Conservation (phyloP, 1,284 basidiomycete species). For the Ceratobasidium sp. region DNA sequence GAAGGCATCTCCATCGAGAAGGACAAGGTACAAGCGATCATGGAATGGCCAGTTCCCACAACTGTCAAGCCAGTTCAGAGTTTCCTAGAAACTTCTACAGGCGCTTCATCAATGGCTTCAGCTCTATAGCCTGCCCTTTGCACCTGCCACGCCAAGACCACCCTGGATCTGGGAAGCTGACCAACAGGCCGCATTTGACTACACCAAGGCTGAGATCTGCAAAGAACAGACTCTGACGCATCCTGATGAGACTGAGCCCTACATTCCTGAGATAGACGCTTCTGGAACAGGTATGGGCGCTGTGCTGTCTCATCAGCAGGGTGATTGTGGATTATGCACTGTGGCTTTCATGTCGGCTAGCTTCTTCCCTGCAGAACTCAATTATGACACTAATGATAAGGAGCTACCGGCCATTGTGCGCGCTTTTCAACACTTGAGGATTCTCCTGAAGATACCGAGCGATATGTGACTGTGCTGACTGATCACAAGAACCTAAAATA, state of each 20-base stretch:
- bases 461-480: constrained; percentile 27
- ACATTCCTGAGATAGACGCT: constrained; percentile 39
- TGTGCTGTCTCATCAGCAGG: neutral
- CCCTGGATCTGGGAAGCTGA: constrained; percentile 44
- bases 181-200: constrained; percentile 49
- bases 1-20: constrained; percentile 57
- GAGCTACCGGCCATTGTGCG: constrained; percentile 42
- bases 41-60: constrained; percentile 56
- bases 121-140: constrained; percentile 33
- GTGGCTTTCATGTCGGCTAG: constrained; percentile 26
- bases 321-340: constrained; percentile 2
- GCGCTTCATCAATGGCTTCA: constrained; percentile 27
- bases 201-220: no score
- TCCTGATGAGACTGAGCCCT: neutral
- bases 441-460: constrained; percentile 45
- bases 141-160: no score
- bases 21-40: constrained; percentile 56
- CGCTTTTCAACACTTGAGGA: constrained; percentile 47
- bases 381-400: constrained; percentile 49
- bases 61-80: constrained; percentile 53
- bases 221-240: constrained; percentile 46
- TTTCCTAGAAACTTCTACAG: constrained; percentile 55
- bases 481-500: constrained; percentile 15
- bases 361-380: constrained; percentile 49
- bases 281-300: constrained; percentile 14